Conservation (phyloP, 2,329 filamentous ascomycete species). For the Colletotrichum melonis region DNA sequence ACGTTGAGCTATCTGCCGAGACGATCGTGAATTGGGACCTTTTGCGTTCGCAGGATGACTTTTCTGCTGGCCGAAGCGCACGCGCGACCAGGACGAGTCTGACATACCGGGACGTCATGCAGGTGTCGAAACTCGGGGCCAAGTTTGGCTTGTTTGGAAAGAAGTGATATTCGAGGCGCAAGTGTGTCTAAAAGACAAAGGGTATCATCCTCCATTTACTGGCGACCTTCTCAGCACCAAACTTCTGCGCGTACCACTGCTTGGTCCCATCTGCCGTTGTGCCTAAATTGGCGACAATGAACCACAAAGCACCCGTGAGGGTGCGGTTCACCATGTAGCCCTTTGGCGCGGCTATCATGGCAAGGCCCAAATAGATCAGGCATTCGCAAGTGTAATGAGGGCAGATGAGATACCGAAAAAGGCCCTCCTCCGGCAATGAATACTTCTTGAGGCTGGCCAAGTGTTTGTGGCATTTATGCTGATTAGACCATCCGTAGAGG, state of each 20-base stretch:
- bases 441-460: constrained; percentile 83
- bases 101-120: constrained; percentile 88
- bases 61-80: constrained; percentile 63
- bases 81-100: constrained; percentile 76
- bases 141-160: constrained; percentile 68
- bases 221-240: constrained; percentile 73
- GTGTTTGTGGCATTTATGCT: constrained; percentile 79
- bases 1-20: constrained; percentile 70
- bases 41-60: constrained; percentile 61
- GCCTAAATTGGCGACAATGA: constrained; percentile 83
- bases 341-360: constrained; percentile 77
- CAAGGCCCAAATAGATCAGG: constrained; percentile 82
- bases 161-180: constrained; percentile 45
- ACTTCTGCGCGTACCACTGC: constrained; percentile 82
- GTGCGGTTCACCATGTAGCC: constrained; percentile 78
- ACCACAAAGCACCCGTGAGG: constrained; percentile 74
- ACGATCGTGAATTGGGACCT: constrained; percentile 80
- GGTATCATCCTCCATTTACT: constrained; percentile 83
- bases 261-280: constrained; percentile 83
- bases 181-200: constrained; percentile 62
- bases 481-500: constrained; percentile 75
- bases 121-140: constrained; percentile 78
- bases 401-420: constrained; percentile 80
- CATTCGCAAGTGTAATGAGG: constrained; percentile 95
- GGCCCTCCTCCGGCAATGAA: constrained; percentile 77